Percentiles rank a stretch among this genome's conserved stretches.
Conservation (phyloP, 2,329 filamentous ascomycete species). For the Sporothrix euskadiensis region DNA sequence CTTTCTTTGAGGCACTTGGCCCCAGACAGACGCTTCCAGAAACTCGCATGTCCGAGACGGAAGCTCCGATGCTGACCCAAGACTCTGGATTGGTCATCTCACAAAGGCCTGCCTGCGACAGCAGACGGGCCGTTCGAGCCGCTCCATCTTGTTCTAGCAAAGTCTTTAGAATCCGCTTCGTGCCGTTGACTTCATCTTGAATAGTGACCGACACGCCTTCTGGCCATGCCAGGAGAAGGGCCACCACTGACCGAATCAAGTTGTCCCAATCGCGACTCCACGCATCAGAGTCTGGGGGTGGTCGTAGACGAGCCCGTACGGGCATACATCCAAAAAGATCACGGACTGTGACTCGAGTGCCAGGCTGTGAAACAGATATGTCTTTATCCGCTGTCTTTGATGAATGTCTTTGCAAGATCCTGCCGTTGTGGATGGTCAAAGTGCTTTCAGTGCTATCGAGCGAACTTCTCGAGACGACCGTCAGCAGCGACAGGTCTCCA, state of each 20-base stretch:
- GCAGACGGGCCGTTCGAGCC: constrained; percentile 49
- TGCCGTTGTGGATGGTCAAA: constrained; percentile 69
- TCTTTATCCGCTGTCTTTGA: constrained; percentile 62
- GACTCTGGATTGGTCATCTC: constrained; percentile 51
- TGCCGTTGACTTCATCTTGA: constrained; percentile 49
- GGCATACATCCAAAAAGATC: constrained; percentile 90
- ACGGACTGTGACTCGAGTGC: constrained; percentile 73
- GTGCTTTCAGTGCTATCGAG: constrained; percentile 62
- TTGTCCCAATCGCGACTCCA: constrained; percentile 63
- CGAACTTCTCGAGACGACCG: constrained; percentile 70
- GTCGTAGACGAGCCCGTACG: constrained; percentile 81
- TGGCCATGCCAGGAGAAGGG: constrained; percentile 71
- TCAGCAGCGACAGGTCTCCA: constrained; percentile 72
- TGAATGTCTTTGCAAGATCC: constrained; percentile 61
- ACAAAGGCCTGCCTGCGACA: constrained; percentile 67
- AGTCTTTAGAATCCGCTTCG: constrained; percentile 36
- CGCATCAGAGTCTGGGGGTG: constrained; percentile 41
- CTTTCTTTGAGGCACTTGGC: constrained; percentile 68
- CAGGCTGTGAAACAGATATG: constrained; percentile 56
- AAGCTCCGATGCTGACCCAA: constrained; percentile 74
- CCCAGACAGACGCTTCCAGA: constrained; percentile 69
- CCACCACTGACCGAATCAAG: constrained; percentile 60
- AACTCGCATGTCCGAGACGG: constrained; percentile 61
- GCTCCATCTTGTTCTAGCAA: constrained; percentile 26
- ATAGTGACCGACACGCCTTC: constrained; percentile 57